These are phyloP conservation scores for Ustilago trichophora DNA, from an alignment of 1,284 basidiomycete species.

Conservation along the genomic window DNA sequence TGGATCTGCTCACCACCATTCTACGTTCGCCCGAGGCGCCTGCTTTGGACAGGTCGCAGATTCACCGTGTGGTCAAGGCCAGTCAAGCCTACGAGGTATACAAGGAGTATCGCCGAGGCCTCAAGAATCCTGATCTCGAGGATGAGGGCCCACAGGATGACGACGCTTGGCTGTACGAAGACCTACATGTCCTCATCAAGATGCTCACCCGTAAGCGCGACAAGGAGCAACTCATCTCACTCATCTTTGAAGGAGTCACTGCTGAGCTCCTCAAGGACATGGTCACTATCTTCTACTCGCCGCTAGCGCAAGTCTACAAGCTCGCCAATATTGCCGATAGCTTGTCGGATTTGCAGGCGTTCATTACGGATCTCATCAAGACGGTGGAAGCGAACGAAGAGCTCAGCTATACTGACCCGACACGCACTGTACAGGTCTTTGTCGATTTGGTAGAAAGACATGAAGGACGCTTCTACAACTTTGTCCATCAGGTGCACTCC, in stretches of 20 bases:
- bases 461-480: conserved; percentile 93
- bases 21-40: conserved; percentile 84
- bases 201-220: conserved; percentile 75
- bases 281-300: conserved; percentile 98
- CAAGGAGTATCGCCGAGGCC: conserved; percentile 53
- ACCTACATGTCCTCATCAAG: conserved; percentile 62
- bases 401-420: conserved; percentile 83
- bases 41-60: conserved; percentile 50
- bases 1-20: conserved; percentile 83
- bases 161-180: conserved; percentile 66
- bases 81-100: conserved; percentile 61
- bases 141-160: conserved; percentile 73
- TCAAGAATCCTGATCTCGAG: conserved; percentile 55
- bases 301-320: conserved; percentile 95
- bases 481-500: conserved; percentile 98
- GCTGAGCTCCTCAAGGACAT: conserved; percentile 97
- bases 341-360: conserved; percentile 87
- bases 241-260: conserved; percentile 96
- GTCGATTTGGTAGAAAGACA: conserved; percentile 93
- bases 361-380: conserved; percentile 92
- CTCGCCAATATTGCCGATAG: conserved; percentile 97
- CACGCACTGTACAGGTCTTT: conserved; percentile 87
- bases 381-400: conserved; percentile 93
- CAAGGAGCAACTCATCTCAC: conserved; percentile 88
- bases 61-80: conserved; percentile 60